Evolutionary conservation across 2,329 filamentous ascomycete genomes (phyloP), one percentile per base, ranked within the genome.

Genomic region (Botryotinia narcissicola): DNA sequence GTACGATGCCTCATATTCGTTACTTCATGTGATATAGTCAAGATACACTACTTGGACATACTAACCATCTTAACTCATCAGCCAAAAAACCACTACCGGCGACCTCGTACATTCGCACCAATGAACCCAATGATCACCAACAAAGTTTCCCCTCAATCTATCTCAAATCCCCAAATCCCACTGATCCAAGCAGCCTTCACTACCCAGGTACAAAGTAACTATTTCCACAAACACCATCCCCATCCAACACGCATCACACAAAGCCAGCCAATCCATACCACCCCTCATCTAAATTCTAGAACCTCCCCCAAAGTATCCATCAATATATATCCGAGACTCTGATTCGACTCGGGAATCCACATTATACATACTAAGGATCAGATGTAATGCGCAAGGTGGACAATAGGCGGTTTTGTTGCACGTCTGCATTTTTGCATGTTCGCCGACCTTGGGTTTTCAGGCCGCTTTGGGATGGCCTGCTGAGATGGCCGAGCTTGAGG

Each of bases 311-410:
- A 29, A 16, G 9, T 35, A 5, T 10, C 18, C 22, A 51, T 54
- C 46, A 68, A 29, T 54, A 40, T 42, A 32, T 18, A 68, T 57
- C 66, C n/a, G 66, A 68, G 66, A 68, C 66, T 22, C 16, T 68
- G n/a, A 68, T 68, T 68, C 48, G 66, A 68, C 4, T 57, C 35
- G 25, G 25, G 35, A 54, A 32, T 9, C 48, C 18, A 25, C 10
- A n/a, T 57, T 42, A 3, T 1, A 1, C 3, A n/a, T n/a, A 57
- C 35, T 5, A 29, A 48, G n/a, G 14, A n/a, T 22, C 16, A 6
- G 18, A 22, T 48, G 25, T 16, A 18, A 68, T 40, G 48, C 48
- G 37, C 4, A 68, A 29, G 9, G 8, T 42, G 35, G 35, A 40
- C 4, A 22, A 42, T 68, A 18, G n/a, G 9, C 9, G 25, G 54